Conservation (phyloP, 345 rosid species). For the Passiflora organensis region DNA sequence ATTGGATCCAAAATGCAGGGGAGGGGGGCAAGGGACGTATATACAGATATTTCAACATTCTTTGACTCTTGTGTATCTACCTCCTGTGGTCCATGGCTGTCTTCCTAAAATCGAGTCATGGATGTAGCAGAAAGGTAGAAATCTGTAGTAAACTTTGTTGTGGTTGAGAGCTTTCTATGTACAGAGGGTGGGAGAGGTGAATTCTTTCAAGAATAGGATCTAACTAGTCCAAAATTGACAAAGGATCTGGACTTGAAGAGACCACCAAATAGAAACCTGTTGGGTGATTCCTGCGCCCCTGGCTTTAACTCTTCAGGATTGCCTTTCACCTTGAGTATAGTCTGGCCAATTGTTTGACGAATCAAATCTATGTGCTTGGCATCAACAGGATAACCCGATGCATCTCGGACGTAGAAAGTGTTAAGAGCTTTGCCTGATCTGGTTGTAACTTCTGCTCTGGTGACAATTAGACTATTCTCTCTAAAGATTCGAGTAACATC, state of each 20-base stretch:
- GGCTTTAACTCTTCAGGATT: constrained; percentile 27
- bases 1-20: constrained; percentile 40
- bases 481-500: constrained; percentile 55
- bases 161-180: constrained; percentile 6
- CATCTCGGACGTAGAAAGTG: constrained; percentile 51
- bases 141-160: background rate
- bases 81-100: constrained; percentile 8
- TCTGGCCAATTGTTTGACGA: constrained; percentile 43
- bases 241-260: constrained; percentile 87
- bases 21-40: no score
- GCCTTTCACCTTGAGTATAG: constrained; percentile 60
- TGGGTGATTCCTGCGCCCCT: background rate
- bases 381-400: constrained; percentile 42
- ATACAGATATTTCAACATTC: constrained; percentile 18
- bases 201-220: constrained; percentile 68
- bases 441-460: constrained; percentile 52
- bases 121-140: background rate
- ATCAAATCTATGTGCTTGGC: constrained; percentile 39
- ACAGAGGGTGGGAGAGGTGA: constrained; percentile 11
- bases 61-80: background rate
- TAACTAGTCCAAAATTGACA: constrained; percentile 81
- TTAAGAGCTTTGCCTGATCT: constrained; percentile 39
- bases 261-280: constrained; percentile 34
- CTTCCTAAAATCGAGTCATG: constrained; percentile 20
- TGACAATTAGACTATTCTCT: constrained; percentile 47